These are phyloP conservation scores for Pichia sp. DNA, from an alignment of 1,139 yeast species.

Conservation along the genomic window DNA sequence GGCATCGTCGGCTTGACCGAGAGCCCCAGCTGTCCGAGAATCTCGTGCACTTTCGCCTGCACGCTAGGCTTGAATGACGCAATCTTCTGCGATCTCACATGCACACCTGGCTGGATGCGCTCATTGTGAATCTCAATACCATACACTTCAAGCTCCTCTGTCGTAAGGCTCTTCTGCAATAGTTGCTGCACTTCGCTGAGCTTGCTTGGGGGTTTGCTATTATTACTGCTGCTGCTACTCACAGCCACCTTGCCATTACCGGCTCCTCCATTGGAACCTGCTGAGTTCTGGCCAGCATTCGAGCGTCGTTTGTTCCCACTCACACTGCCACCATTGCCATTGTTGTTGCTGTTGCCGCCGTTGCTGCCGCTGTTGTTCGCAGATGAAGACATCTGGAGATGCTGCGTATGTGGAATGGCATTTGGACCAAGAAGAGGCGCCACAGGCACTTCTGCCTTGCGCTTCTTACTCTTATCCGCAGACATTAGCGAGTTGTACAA, in stretches of 20 bases:
- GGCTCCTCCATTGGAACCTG: constrained; percentile 17
- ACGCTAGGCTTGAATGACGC: constrained; percentile 63
- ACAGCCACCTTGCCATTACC: background rate
- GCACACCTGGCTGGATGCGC: constrained; percentile 72
- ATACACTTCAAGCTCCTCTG: constrained; percentile 78
- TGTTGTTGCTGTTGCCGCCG: background rate
- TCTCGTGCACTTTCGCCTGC: constrained; percentile 69
- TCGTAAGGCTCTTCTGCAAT: constrained; percentile 53
- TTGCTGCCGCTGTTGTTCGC: constrained; percentile 27
- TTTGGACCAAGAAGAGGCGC: constrained; percentile 58
- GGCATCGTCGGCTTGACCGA: constrained; percentile 87
- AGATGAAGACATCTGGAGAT: constrained; percentile 33
- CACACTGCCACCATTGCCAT: background rate
- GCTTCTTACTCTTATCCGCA: constrained; percentile 63
- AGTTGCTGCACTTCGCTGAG: constrained; percentile 32
- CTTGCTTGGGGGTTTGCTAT: constrained; percentile 27
- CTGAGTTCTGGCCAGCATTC: background rate
- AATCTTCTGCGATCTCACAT: constrained; percentile 65
- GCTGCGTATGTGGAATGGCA: constrained; percentile 41
- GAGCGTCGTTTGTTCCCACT: constrained; percentile 6
- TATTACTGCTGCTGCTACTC: background rate
- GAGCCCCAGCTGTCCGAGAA: constrained; percentile 73
- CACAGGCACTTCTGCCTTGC: constrained; percentile 46
- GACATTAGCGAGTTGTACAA: constrained; percentile 77
- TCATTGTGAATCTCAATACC: constrained; percentile 84